These are phyloP conservation scores for Penicillium salamii DNA, from an alignment of 495 filamentous ascomycete species.

Conservation along the genomic window DNA sequence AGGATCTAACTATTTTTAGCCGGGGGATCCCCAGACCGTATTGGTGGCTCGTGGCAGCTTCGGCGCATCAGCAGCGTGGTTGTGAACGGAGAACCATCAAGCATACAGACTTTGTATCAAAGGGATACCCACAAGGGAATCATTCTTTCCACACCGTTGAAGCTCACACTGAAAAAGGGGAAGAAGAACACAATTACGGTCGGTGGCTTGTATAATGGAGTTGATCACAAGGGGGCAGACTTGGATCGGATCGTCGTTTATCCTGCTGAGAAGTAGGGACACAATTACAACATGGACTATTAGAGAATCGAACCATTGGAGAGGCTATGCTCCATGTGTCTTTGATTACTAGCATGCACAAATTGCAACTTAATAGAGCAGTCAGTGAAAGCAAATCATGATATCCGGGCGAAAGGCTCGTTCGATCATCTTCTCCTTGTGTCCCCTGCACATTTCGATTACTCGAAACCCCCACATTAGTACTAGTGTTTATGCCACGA, in stretches of 20 bases:
- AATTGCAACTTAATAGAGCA: too few relatives aligned
- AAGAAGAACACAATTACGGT: conserved; percentile 22
- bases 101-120: conserved; percentile 21
- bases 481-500: too few relatives aligned
- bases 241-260: conserved; percentile 27
- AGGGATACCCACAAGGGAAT: conserved; percentile 27
- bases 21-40: conserved; percentile 23
- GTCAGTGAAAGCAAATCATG: too few relatives aligned
- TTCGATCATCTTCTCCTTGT: too few relatives aligned
- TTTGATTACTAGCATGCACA: too few relatives aligned
- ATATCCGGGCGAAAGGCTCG: too few relatives aligned
- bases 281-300: too few relatives aligned
- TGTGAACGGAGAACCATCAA: conserved; percentile 20
- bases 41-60: conserved; percentile 25
- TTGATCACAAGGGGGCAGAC: conserved; percentile 24
- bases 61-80: conserved; percentile 26
- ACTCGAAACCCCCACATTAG: too few relatives aligned
- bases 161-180: conserved; percentile 23
- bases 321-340: too few relatives aligned
- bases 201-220: conserved; percentile 21
- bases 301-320: too few relatives aligned
- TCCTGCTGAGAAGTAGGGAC: conserved; percentile 12
- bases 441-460: too few relatives aligned
- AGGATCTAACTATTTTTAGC: conserved; percentile 14
- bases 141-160: conserved; percentile 24